Evolutionary conservation across 306 rosid species (phyloP).

Genomic region (Glycine soja): DNA sequence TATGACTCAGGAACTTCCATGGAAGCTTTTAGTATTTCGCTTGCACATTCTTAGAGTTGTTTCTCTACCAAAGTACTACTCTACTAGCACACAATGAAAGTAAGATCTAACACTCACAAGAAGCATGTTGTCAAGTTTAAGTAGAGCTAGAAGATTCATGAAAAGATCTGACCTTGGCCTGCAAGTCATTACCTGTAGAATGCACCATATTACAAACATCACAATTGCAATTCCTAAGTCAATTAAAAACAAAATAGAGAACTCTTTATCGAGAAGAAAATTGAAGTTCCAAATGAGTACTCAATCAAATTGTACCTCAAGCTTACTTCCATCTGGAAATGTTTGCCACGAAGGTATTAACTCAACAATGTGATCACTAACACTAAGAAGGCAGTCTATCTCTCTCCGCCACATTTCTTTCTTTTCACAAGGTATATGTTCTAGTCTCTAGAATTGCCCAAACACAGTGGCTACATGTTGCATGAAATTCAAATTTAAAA

Average conservation of each 20-base stretch:
- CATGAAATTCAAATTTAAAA: slow-evolving; percentile 14
- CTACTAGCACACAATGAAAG: slow-evolving; percentile 13
- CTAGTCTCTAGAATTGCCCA: slow-evolving; percentile 92
- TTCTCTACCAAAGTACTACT: slow-evolving; percentile 8
- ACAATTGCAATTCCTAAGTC: neutral
- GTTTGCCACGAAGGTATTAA: slow-evolving; percentile 84
- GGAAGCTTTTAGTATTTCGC: no score
- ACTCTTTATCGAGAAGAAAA: neutral
- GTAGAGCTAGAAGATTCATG: slow-evolving; percentile 90
- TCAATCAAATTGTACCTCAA: slow-evolving; percentile 64
- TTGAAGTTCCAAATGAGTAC: neutral
- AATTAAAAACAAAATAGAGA: neutral
- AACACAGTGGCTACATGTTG: slow-evolving; percentile 71
- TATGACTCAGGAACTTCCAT: no score
- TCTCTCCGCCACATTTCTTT: slow-evolving; percentile 85
- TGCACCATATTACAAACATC: slow-evolving; percentile 59
- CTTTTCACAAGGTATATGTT: slow-evolving; percentile 73
- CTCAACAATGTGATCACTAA: slow-evolving; percentile 87
- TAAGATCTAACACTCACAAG: slow-evolving; percentile 63
- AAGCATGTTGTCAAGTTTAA: slow-evolving; percentile 94
- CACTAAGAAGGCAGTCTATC: slow-evolving; percentile 88
- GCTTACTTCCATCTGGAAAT: slow-evolving; percentile 87
- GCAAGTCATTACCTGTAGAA: slow-evolving; percentile 88
- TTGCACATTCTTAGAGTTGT: slow-evolving; percentile 49
- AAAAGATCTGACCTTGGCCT: slow-evolving; percentile 91